Conservation (phyloP, 2,329 filamentous ascomycete species). For the Iodosphaeria phyllophila region DNA sequence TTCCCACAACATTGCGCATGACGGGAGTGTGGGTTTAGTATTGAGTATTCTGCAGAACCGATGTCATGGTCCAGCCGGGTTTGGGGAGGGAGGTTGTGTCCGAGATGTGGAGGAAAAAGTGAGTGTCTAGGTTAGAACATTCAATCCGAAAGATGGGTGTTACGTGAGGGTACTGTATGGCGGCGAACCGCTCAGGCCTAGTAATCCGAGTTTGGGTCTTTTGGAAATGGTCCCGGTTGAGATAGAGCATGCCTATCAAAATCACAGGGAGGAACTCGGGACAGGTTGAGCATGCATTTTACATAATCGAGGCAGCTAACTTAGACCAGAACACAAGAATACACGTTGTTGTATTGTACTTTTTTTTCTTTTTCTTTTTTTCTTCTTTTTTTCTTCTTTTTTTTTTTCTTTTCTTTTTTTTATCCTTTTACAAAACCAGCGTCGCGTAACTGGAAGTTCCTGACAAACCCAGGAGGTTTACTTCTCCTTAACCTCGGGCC, state of each 20-base stretch:
- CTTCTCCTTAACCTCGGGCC: conserved; percentile 1
- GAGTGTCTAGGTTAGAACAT: conserved; percentile 4
- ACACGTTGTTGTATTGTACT: too few species aligned
- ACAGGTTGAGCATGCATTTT: too few species aligned
- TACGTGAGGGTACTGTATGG: conserved; percentile 55
- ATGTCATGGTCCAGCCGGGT: conserved; percentile 67
- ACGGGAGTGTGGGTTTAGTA: conserved; percentile 50
- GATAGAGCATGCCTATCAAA: conserved; percentile 47
- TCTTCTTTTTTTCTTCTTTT: too few species aligned
- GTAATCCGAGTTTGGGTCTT: conserved; percentile 44
- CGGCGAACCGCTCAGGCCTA: conserved; percentile 46
- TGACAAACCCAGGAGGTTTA: neutral
- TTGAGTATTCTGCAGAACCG: conserved; percentile 53
- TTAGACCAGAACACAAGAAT: too few species aligned
- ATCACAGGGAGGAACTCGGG: too few species aligned
- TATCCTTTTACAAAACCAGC: too few species aligned
- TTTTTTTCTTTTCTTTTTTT: too few species aligned
- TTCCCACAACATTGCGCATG: conserved; percentile 70
- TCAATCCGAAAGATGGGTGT: conserved; percentile 11
- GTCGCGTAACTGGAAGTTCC: too few species aligned
- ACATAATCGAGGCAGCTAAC: too few species aligned
- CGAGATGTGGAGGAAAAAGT: conserved; percentile 41
- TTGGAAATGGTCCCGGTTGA: conserved; percentile 55
- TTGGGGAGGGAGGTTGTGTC: conserved; percentile 69
- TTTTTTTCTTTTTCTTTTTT: too few species aligned